Evolutionary conservation across 176 grass and related monocot genomes (phyloP), one percentile per base, ranked within the genome.

Genomic region (Hordeum vulgare): DNA sequence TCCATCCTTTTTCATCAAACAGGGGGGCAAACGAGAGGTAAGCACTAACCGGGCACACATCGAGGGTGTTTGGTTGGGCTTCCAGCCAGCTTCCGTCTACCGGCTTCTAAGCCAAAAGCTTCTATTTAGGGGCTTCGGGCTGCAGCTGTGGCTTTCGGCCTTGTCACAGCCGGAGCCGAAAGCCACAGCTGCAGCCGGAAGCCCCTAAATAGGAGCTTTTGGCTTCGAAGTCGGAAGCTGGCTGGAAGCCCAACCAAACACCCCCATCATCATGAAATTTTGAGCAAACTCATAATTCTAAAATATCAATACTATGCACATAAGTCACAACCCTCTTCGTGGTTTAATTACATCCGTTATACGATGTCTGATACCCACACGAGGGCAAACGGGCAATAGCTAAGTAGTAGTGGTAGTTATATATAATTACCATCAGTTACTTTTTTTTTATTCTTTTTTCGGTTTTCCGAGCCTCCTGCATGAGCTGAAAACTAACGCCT

Each of bases 251-350:
- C n/a, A n/a, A n/a, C n/a, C n/a, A n/a, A n/a, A n/a, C n/a, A n/a
- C n/a, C n/a, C n/a, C n/a, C n/a, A n/a, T 9, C 21, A 70, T 51
- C 59, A 74, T 17, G 35, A 80, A 39, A 39, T 47, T 71, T 66
- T 11, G 27, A 74, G 79, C 28, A 33, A 31, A 58, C 29, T 21
- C 24, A 35, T 42, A 59, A 25, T 44, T 39, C 1, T 49, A 57
- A 45, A 40, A 49, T 49, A n/a, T 45, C 17, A 36, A 70, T 70
- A 20, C 14, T 85, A 81, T 86, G 83, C 65, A 86, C 79, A 82
- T 0, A 62, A 49, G 35, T 37, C 73, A 45, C 21, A 33, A 11
- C 51, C 75, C 26, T 70, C 14, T 25, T 36, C 9, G 42, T 72
- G 47, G 34, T 17, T 60, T 65, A 86, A 36, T 86, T 83, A 83